phyloP scores from a whole-genome alignment of 768 basidiomycete genomes.

The Termitomyces sp. region DNA sequence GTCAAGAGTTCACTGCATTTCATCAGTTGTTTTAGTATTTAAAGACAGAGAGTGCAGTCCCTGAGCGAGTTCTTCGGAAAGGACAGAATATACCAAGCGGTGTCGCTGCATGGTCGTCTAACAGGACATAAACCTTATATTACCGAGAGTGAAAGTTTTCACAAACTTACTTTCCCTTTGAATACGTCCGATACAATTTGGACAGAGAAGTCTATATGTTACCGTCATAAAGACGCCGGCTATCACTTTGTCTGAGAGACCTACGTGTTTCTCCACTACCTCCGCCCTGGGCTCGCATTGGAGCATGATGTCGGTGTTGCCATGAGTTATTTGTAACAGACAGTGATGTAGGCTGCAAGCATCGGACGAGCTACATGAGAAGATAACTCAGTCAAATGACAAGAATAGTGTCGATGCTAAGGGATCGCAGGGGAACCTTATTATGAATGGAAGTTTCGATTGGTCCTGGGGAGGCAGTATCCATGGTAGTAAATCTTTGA shows the following conservation, averaged over 20 bases:
- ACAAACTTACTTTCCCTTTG: conserved; percentile 54
- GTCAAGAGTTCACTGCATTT: conserved; percentile 13
- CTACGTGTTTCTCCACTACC: conserved; percentile 78
- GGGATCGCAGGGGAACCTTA: conserved; percentile 37
- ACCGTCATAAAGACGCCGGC: conserved; percentile 8
- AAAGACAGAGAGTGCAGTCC: conserved; percentile 78
- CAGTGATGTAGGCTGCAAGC: conserved; percentile 59
- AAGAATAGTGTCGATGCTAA: conserved; percentile 7
- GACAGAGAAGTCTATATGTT: conserved; percentile 63
- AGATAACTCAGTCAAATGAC: conserved; percentile 12
- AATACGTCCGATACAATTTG: conserved; percentile 70
- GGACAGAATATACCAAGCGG: conserved; percentile 67
- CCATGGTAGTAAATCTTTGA: conserved; percentile 15
- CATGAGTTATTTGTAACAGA: conserved; percentile 76
- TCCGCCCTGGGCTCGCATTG: conserved; percentile 69
- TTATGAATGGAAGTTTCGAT: conserved; percentile 56
- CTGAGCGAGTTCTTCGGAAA: conserved; percentile 63
- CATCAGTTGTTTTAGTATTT: conserved; percentile 65
- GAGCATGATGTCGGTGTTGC: conserved; percentile 78
- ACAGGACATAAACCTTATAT: conserved; percentile 1
- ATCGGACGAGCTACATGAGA: conserved; percentile 46
- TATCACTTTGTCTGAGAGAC: conserved; percentile 22
- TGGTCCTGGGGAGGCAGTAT: conserved; percentile 32
- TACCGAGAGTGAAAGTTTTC: background rate
- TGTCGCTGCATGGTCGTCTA: conserved; percentile 78